Evolutionary conservation across 2,329 filamentous ascomycete genomes (phyloP).

Genomic region (Aspergillus fumigatus): DNA sequence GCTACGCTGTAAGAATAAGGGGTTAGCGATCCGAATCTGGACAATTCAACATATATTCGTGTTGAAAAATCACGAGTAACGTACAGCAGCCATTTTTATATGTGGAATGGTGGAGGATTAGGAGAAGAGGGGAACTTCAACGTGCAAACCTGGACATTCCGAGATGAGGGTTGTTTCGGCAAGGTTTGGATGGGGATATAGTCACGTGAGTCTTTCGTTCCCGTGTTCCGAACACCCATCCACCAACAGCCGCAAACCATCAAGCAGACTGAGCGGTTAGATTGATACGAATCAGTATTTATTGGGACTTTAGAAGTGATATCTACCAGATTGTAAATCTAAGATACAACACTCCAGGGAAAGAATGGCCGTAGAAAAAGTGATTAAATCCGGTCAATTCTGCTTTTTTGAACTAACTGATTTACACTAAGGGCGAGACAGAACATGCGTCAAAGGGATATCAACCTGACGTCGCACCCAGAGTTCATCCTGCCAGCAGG

Average conservation of each 20-base stretch:
- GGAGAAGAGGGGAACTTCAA: constrained; percentile 28
- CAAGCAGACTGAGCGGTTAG: background rate
- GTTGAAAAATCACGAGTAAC: constrained; percentile 12
- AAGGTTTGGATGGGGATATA: constrained; percentile 33
- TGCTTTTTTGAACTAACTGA: constrained; percentile 32
- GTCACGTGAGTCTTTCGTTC: constrained; percentile 27
- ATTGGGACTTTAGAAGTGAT: background rate
- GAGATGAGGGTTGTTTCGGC: constrained; percentile 35
- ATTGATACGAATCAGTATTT: background rate
- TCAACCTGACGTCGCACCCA: constrained; percentile 27
- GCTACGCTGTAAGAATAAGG: constrained; percentile 65
- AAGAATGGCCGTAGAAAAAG: background rate
- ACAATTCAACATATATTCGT: background rate
- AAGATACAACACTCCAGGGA: background rate
- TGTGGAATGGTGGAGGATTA: constrained; percentile 21
- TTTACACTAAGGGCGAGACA: constrained; percentile 31
- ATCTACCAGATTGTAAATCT: background rate
- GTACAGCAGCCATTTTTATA: constrained; percentile 42
- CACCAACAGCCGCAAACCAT: constrained; percentile 1
- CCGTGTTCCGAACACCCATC: constrained; percentile 24
- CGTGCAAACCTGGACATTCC: constrained; percentile 32
- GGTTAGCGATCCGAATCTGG: constrained; percentile 18
- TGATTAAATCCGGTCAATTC: constrained; percentile 17
- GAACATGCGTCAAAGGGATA: constrained; percentile 20
- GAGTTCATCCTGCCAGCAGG: constrained; percentile 26